phyloP scores from a whole-genome alignment of 805 yeast species.

The Nakazawaea ishiwadae region DNA sequence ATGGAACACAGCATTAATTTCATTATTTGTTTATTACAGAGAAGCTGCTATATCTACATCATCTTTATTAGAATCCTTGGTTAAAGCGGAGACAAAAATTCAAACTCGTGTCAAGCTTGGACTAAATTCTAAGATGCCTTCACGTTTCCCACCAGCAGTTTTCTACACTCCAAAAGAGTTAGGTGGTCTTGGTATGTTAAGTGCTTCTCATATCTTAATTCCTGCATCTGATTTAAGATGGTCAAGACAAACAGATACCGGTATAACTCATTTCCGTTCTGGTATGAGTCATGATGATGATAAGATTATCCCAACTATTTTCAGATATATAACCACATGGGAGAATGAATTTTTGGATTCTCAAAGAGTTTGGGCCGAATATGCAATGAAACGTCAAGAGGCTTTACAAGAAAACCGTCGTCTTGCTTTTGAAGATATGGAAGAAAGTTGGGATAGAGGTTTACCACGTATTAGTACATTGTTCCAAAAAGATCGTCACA shows the following conservation, averaged over 20 bases:
- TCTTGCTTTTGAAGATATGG: conserved; percentile 87
- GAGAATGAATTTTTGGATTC: conserved; percentile 94
- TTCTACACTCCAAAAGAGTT: conserved; percentile 96
- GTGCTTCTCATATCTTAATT: conserved; percentile 93
- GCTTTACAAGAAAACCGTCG: conserved; percentile 84
- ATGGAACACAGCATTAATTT: conserved; percentile 90
- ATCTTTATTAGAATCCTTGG: conserved; percentile 71
- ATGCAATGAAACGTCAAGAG: conserved; percentile 82
- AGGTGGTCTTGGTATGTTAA: conserved; percentile 96
- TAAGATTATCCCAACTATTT: conserved; percentile 85
- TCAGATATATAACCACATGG: conserved; percentile 93
- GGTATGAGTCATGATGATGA: conserved; percentile 86
- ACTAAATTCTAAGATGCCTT: conserved; percentile 95
- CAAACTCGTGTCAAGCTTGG: conserved; percentile 95
- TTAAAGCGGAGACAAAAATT: conserved; percentile 86
- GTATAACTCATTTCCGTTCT: conserved; percentile 88
- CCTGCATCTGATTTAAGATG: conserved; percentile 90
- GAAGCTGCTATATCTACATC: conserved; percentile 90
- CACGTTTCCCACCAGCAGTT: conserved; percentile 97
- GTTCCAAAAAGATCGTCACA: conserved; percentile 92
- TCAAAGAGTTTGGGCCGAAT: conserved; percentile 96
- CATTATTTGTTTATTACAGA: conserved; percentile 84
- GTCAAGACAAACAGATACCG: conserved; percentile 92
- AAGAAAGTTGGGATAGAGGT: conserved; percentile 95
- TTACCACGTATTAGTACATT: conserved; percentile 92